These are phyloP conservation scores for Aspergillus biplanus DNA, from an alignment of 495 filamentous ascomycete genomes.

Conservation along the genomic window DNA sequence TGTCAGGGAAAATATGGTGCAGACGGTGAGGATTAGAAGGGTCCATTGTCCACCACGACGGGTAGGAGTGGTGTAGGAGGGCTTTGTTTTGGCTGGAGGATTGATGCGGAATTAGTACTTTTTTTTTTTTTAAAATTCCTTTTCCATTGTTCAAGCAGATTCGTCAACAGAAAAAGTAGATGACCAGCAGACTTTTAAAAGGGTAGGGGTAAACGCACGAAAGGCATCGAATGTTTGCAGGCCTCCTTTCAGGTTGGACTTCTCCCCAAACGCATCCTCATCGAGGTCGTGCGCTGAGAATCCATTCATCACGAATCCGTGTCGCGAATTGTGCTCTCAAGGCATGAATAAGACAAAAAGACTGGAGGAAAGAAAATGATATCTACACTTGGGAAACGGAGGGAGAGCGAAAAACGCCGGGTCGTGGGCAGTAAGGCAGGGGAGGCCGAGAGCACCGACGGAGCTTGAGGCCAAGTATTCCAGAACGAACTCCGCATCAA, in stretches of 20 bases:
- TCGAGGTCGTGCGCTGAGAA: constrained; percentile 72
- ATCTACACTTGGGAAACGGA: background rate
- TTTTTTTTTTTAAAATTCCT: background rate
- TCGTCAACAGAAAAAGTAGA: background rate
- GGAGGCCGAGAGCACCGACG: constrained; percentile 25
- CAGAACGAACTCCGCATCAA: constrained; percentile 20
- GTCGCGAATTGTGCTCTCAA: constrained; percentile 22
- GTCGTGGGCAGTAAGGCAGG: constrained; percentile 5
- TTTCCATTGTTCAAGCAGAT: no score
- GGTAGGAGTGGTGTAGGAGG: constrained; percentile 83
- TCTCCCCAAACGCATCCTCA: constrained; percentile 78
- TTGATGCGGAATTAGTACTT: constrained; percentile 11
- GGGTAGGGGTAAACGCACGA: constrained; percentile 61
- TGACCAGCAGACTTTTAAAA: background rate
- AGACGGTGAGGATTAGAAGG: constrained; percentile 74
- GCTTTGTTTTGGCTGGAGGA: constrained; percentile 84
- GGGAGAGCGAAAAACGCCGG: constrained; percentile 7
- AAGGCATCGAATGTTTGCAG: constrained; percentile 96
- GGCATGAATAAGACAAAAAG: constrained; percentile 30
- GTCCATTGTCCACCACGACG: constrained; percentile 91
- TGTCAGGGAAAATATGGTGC: constrained; percentile 69
- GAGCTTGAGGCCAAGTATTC: constrained; percentile 46
- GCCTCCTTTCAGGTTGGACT: constrained; percentile 58
- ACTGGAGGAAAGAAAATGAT: constrained; percentile 18
- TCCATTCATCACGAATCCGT: constrained; percentile 62